These are phyloP conservation scores for Solanum sitiens DNA, from an alignment of 257 asterid genomes.

Conservation along the genomic window DNA sequence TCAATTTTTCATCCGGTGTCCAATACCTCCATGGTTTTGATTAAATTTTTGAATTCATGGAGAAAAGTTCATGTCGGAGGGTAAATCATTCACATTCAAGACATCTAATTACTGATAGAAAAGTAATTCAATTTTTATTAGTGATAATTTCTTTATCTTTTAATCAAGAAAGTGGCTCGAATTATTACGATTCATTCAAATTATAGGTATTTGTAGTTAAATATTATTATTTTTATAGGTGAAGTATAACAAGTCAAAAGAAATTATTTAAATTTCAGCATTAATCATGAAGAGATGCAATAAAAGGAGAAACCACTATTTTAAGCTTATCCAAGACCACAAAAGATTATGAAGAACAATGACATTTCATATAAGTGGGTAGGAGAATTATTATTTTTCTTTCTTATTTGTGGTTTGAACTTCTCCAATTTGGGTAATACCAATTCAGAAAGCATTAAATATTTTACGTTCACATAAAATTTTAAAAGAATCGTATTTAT, in stretches of 20 bases:
- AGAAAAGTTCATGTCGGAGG: not conserved
- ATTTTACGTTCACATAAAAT: not conserved
- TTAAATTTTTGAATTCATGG: not conserved
- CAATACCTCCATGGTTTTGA: not conserved
- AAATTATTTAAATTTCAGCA: not conserved
- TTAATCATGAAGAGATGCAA: not conserved
- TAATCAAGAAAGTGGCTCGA: not conserved
- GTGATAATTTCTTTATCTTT: not conserved
- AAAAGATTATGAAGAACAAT: not conserved
- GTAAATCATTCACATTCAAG: not conserved
- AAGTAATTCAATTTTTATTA: not conserved
- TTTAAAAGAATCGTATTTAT: accelerated
- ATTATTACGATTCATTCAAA: not conserved
- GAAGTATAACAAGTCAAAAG: not conserved
- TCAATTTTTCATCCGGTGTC: not conserved
- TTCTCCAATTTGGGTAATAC: not conserved
- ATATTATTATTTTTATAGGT: not conserved
- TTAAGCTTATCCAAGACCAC: not conserved
- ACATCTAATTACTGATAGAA: not conserved
- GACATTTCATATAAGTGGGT: not conserved
- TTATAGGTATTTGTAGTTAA: not conserved
- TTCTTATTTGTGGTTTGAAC: not conserved
- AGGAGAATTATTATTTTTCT: not conserved
- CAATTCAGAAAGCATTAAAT: not conserved
- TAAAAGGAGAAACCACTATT: not conserved